Base-by-base conservation (phyloP, 2,329 filamentous ascomycete genomes). In the Mariannaea sp. region DNA sequence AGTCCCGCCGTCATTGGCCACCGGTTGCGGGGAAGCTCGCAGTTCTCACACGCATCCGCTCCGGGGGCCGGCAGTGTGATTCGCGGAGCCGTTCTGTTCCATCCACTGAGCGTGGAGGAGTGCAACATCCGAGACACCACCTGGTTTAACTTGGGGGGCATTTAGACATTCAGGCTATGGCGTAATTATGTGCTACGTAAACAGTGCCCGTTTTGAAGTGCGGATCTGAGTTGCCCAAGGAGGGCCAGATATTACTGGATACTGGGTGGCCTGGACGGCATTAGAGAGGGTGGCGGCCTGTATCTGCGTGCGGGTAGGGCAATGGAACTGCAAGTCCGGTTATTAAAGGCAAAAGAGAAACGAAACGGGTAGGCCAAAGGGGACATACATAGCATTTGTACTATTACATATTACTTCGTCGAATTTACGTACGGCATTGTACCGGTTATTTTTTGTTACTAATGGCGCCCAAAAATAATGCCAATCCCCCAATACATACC, bases 11-110 rank as follows among this genome's bases (percentile, higher is more conserved):
- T 56, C 35, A 65, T 67, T 62, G 64, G 61, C 52, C 58, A 59
- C 36, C 44, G 50, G 45, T 46, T 66, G 61, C 65, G 64, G 64
- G 64, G 64, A 65, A 60, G 52, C 58, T 65, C 53, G 43, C 48
- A 47, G 55, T 40, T 12, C 29, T 57, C 43, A 24, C 8, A 43
- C 40, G 59, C 43, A 30, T 55, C 59, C 53, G 54, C 55, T 52
- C 51, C 49, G 52, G 61, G 26, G 22, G 5, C 36, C 50, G 57
- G 49, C 52, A 54, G 39, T 60, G 53, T 65, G 62, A 65, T 65
- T 65, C 58, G 62, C 55, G 53, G 60, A 64, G 43, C 46, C 52
- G 61, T 63, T 30, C 14, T 14, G 24, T 45, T 53, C 36, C 53
- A 56, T 58, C 61, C 61, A 62, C 59, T 57, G 55, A 42, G 56